Conservation (phyloP, 225 moss, liverwort and hornwort species). For the Climacium dendroides region DNA sequence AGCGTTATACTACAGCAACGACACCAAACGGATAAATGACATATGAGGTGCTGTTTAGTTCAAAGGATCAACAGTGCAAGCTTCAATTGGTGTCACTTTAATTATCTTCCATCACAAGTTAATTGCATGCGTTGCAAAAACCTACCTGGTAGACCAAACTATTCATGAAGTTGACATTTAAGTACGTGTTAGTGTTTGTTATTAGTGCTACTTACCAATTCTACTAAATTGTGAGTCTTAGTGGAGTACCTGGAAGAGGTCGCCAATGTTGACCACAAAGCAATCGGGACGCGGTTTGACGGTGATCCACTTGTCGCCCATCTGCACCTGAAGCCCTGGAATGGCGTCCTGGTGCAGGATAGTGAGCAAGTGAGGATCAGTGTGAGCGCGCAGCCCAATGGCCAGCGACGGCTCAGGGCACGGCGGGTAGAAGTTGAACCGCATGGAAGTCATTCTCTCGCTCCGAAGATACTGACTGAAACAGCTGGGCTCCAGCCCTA, state of each 20-base stretch:
- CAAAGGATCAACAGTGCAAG: neutral
- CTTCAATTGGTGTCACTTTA: neutral
- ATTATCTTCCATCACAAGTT: neutral
- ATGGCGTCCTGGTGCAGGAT: constrained; percentile 43
- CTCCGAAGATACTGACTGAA: constrained; percentile 33
- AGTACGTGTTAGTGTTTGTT: neutral
- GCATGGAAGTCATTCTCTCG: constrained; percentile 44
- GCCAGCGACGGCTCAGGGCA: constrained; percentile 44
- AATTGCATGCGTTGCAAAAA: neutral
- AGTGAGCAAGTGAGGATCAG: constrained; percentile 48
- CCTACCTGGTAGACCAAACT: neutral
- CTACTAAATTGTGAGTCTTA: no score
- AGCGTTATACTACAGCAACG: neutral
- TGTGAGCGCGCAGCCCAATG: constrained; percentile 53
- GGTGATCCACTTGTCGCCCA: constrained; percentile 46
- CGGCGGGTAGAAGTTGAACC: constrained; percentile 49
- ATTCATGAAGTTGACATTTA: neutral
- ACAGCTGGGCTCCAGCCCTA: constrained; percentile 33
- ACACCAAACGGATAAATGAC: neutral
- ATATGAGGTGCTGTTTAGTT: neutral
- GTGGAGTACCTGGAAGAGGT: constrained; percentile 40
- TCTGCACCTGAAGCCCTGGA: constrained; percentile 51
- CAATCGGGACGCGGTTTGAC: constrained; percentile 46
- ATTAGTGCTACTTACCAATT: no score
- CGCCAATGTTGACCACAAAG: constrained; percentile 56